A percentile compares a stretch with the other conserved stretches of the same genome.
phyloP scores from a whole-genome alignment of 2,329 filamentous ascomycete genomes.

The Cryphonectria naterciae region DNA sequence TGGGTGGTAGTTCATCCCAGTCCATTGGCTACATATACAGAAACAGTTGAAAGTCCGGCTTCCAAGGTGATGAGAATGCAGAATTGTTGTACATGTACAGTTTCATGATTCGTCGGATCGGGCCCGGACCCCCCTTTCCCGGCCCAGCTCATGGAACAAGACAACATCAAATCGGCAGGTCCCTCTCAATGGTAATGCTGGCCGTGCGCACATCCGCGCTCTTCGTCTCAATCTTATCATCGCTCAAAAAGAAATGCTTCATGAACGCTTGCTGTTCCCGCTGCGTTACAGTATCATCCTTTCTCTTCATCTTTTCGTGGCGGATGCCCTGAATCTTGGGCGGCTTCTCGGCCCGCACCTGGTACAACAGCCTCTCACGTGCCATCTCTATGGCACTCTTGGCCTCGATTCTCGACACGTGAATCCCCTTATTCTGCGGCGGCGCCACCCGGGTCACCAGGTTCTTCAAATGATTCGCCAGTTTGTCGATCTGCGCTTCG shows the following conservation, averaged over 20 bases:
- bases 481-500: constrained; percentile 71
- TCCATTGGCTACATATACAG: background rate
- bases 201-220: background rate
- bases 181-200: constrained; percentile 6
- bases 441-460: constrained; percentile 70
- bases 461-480: constrained; percentile 63
- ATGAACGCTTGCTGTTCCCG: constrained; percentile 55
- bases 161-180: background rate
- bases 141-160: background rate
- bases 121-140: background rate
- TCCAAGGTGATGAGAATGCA: background rate
- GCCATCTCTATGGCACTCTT: constrained; percentile 77
- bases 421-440: constrained; percentile 68
- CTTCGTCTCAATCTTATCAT: constrained; percentile 32
- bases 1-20: constrained; percentile 1
- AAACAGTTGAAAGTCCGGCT: background rate
- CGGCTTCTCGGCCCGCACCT: constrained; percentile 67
- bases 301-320: constrained; percentile 35
- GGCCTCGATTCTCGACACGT: constrained; percentile 73
- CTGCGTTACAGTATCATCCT: constrained; percentile 43
- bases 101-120: background rate
- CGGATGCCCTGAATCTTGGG: constrained; percentile 59
- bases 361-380: constrained; percentile 72
- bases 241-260: constrained; percentile 48
- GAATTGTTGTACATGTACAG: background rate